Evolutionary conservation across 257 asterid genomes (phyloP).

Genomic region (Rubia yunnanensis): DNA sequence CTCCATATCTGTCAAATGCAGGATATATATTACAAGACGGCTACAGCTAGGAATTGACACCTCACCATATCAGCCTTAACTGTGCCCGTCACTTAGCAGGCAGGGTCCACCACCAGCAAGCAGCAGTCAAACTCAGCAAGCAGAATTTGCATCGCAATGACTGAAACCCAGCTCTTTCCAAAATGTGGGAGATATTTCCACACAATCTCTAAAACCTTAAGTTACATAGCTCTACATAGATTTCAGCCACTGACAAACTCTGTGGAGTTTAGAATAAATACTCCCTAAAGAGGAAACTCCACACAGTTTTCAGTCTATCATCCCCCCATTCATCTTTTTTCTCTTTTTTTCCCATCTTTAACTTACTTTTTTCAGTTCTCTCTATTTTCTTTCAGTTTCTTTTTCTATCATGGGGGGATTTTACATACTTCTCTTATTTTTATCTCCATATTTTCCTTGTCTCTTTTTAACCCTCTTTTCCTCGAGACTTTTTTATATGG

Average conservation of each 20-base stretch:
- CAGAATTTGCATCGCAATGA: conserved; percentile 23
- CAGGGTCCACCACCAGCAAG: conserved; percentile 38
- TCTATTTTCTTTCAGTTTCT: conserved; percentile 1
- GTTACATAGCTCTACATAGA: conserved; percentile 12
- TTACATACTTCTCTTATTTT: not conserved
- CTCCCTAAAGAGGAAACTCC: conserved; percentile 6
- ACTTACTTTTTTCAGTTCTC: conserved; percentile 2
- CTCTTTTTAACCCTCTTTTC: conserved; percentile 3
- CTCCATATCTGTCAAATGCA: conserved; percentile 17
- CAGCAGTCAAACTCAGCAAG: conserved; percentile 42
- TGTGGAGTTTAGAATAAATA: conserved; percentile 7
- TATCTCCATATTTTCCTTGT: not conserved
- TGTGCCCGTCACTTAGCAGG: conserved; percentile 44
- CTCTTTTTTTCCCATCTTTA: conserved; percentile 6
- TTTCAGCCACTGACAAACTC: conserved; percentile 20
- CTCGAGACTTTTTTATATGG: not conserved
- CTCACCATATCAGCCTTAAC: conserved; percentile 57
- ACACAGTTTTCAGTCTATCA: not conserved
- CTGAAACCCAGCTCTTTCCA: conserved; percentile 34
- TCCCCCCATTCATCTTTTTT: conserved; percentile 13
- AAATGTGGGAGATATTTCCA: conserved; percentile 25
- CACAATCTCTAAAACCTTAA: conserved; percentile 19
- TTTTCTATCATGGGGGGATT: not conserved
- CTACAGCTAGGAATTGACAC: conserved; percentile 46
- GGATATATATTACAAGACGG: conserved; percentile 25